Percentiles rank a stretch among this genome's conserved stretches.
Evolutionary conservation across 352 stramenopile species (phyloP).

Genomic region (Globisporangium alternatum): DNA sequence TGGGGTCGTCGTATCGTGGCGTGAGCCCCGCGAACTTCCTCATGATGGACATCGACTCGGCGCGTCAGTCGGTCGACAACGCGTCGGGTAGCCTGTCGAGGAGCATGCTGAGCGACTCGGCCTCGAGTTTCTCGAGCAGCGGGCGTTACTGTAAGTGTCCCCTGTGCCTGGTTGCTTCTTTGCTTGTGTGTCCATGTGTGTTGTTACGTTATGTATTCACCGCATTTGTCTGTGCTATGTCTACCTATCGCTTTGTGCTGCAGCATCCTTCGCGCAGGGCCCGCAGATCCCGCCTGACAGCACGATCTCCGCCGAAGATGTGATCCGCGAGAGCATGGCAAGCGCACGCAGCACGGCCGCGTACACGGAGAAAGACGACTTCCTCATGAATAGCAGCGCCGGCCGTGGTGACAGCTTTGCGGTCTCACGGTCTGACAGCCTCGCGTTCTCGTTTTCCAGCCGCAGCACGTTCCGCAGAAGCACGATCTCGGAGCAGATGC

Average conservation of each 20-base stretch:
- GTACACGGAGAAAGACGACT: slow-evolving; percentile 74
- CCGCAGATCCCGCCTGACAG: slow-evolving; percentile 72
- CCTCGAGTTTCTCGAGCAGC: slow-evolving; percentile 22
- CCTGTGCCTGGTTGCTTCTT: not conserved
- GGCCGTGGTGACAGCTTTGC: slow-evolving; percentile 38
- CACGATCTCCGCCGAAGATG: slow-evolving; percentile 83
- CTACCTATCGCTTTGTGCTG: not conserved
- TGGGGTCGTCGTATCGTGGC: not conserved
- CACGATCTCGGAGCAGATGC: slow-evolving; percentile 83
- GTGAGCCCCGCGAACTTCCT: slow-evolving; percentile 33
- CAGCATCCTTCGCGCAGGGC: slow-evolving; percentile 58
- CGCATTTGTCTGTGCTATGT: slow-evolving; percentile 1
- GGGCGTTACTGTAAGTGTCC: slow-evolving; percentile 43
- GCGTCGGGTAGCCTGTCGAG: slow-evolving; percentile 32
- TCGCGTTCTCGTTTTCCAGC: slow-evolving; percentile 69
- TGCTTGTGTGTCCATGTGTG: not conserved
- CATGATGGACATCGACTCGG: slow-evolving; percentile 53
- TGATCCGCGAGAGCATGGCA: slow-evolving; percentile 83
- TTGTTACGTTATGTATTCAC: not conserved
- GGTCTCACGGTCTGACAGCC: slow-evolving; percentile 44
- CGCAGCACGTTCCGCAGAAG: slow-evolving; percentile 76
- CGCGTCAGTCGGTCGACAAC: slow-evolving; percentile 35
- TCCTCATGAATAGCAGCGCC: slow-evolving; percentile 25
- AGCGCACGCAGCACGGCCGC: slow-evolving; percentile 69
- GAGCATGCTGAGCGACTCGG: slow-evolving; percentile 48